phyloP scores from a whole-genome alignment of 805 yeast genomes.

The Ogataea pini region DNA sequence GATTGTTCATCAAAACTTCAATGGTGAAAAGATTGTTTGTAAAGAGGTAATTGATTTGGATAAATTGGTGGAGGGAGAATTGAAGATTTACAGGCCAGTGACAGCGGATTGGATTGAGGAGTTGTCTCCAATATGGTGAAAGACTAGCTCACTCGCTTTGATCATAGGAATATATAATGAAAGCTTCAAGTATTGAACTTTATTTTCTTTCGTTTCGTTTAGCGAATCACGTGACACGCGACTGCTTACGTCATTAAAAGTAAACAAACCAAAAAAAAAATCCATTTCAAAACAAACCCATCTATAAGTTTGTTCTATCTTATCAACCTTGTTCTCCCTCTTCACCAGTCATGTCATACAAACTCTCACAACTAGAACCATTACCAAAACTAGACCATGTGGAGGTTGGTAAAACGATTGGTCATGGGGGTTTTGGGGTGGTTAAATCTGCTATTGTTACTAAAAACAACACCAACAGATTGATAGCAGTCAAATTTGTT shows the following conservation, averaged over 20 bases:
- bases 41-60: constrained; percentile 41
- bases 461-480: constrained; percentile 36
- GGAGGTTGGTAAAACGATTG: constrained; percentile 52
- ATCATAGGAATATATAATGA: too few relatives aligned
- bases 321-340: too few relatives aligned
- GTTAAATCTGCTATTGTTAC: constrained; percentile 51
- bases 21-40: constrained; percentile 42
- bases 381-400: constrained; percentile 51
- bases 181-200: too few relatives aligned
- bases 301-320: too few relatives aligned
- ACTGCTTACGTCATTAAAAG: too few relatives aligned
- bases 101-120: constrained; percentile 46
- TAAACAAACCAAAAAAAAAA: too few relatives aligned
- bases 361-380: constrained; percentile 48
- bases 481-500: constrained; percentile 61
- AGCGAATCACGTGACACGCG: too few relatives aligned
- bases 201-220: too few relatives aligned
- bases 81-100: constrained; percentile 50
- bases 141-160: too few relatives aligned
- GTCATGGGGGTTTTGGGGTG: constrained; percentile 69
- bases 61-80: constrained; percentile 43
- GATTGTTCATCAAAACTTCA: constrained; percentile 53
- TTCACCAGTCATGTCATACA: constrained; percentile 27
- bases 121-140: constrained; percentile 27
- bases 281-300: constrained; percentile 2